Evolutionary conservation across 2,329 filamentous ascomycete genomes (phyloP).

Genomic region (Pseudogymnoascus sp.): DNA sequence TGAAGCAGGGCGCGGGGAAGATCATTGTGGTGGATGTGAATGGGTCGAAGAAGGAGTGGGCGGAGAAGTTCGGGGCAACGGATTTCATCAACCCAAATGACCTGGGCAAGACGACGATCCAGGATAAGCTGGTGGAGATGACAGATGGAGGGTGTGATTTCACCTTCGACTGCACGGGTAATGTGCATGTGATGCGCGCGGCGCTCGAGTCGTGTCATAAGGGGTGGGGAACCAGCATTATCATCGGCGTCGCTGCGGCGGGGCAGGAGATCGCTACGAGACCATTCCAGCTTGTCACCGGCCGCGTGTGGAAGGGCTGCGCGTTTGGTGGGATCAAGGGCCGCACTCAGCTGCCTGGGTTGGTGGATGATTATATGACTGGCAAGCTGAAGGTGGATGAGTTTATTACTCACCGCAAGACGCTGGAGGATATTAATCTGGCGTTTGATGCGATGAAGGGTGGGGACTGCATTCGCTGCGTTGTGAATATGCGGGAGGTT

Average conservation of each 20-base stretch:
- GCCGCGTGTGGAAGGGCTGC: constrained; percentile 95
- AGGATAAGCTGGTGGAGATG: constrained; percentile 92
- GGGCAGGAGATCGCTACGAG: constrained; percentile 92
- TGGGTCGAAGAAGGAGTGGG: constrained; percentile 83
- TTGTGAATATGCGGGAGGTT: constrained; percentile 56
- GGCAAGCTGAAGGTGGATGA: constrained; percentile 96
- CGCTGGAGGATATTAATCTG: constrained; percentile 73
- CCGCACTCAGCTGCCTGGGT: constrained; percentile 77
- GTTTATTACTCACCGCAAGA: constrained; percentile 95
- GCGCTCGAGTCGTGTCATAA: constrained; percentile 98
- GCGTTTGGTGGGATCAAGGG: constrained; percentile 98
- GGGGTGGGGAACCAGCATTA: constrained; percentile 96
- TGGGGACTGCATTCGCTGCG: constrained; percentile 93
- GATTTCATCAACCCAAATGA: constrained; percentile 93
- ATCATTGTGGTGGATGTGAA: constrained; percentile 71
- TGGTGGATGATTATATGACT: constrained; percentile 83
- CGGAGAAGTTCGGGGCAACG: constrained; percentile 89
- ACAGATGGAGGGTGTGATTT: constrained; percentile 98
- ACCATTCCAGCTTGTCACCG: constrained; percentile 97
- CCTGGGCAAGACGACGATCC: constrained; percentile 66
- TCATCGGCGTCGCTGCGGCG: constrained; percentile 94
- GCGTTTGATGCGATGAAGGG: constrained; percentile 93
- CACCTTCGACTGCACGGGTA: constrained; percentile 98
- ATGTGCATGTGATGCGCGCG: constrained; percentile 90
- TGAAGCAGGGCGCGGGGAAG: constrained; percentile 42